Conservation (phyloP, 164 flowering plant genomes). For the Chloranthus sessilifolius region DNA sequence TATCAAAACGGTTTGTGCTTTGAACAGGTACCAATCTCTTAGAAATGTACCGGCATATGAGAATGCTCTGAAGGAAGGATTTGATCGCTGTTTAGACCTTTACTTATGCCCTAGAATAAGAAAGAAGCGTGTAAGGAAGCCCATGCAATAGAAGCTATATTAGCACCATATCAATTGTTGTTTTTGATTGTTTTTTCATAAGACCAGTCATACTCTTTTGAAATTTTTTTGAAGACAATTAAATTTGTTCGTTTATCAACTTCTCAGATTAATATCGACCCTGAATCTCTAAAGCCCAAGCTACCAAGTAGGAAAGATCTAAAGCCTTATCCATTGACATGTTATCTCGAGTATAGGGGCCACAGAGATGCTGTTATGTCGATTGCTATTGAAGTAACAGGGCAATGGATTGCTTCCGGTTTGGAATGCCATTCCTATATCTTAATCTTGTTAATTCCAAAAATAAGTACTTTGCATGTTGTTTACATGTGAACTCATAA, state of each 20-base stretch:
- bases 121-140: conserved; percentile 88
- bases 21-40: conserved; percentile 55
- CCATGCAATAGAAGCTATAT: no score
- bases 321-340: conserved; percentile 73
- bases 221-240: no score
- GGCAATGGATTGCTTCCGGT: conserved; percentile 97
- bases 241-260: no score
- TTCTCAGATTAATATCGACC: conserved; percentile 84
- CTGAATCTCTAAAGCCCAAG: conserved; percentile 90
- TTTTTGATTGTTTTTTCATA: no score
- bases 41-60: conserved; percentile 86
- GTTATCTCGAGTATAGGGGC: conserved; percentile 87
- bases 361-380: conserved; percentile 76
- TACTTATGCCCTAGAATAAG: conserved; percentile 86
- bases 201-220: no score
- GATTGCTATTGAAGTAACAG: conserved; percentile 62
- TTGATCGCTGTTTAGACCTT: conserved; percentile 89
- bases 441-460: not conserved
- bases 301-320: conserved; percentile 86
- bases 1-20: conserved; percentile 4
- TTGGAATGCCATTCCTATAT: conserved; percentile 3
- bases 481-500: conserved; percentile 3
- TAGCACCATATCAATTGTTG: no score
- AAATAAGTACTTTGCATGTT: not conserved
- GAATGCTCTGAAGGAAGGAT: conserved; percentile 63